Percentiles rank a stretch among this genome's conserved stretches.
Evolutionary conservation across 495 filamentous ascomycete genomes (phyloP).

Genomic region (Aspergillus wentii): DNA sequence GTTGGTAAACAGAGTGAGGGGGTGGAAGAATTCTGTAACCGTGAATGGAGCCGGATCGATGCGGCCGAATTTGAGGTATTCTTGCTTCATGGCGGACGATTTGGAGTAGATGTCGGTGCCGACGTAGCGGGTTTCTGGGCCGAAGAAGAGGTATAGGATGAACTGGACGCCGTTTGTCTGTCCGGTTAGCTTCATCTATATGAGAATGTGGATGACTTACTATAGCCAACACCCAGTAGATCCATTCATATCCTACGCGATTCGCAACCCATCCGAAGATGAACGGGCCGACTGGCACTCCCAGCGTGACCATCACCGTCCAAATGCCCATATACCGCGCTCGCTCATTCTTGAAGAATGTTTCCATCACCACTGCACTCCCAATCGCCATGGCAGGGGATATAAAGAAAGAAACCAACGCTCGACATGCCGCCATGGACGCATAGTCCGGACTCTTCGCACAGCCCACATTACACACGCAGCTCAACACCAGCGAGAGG

Average conservation of each 20-base stretch:
- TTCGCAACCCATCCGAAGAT: conserved; percentile 46
- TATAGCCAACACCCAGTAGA: conserved; percentile 42
- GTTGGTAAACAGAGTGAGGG: conserved; percentile 35
- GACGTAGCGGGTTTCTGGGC: conserved; percentile 54
- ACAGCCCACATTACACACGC: conserved; percentile 43
- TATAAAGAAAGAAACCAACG: conserved; percentile 50
- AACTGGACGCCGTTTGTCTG: conserved; percentile 50
- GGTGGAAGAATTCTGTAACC: conserved; percentile 41
- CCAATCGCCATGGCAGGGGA: conserved; percentile 50
- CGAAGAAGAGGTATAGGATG: conserved; percentile 49
- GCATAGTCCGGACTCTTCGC: conserved; percentile 37
- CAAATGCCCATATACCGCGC: conserved; percentile 51
- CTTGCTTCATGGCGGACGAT: conserved; percentile 30
- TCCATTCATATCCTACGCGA: conserved; percentile 36
- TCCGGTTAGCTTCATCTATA: conserved; percentile 1
- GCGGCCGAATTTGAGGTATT: conserved; percentile 40
- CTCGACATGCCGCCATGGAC: conserved; percentile 41
- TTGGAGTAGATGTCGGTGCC: conserved; percentile 16
- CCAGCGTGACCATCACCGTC: conserved; percentile 49
- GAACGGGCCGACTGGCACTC: conserved; percentile 45
- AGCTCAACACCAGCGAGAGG: conserved; percentile 39
- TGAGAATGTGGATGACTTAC: conserved; percentile 21
- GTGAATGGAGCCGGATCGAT: conserved; percentile 46
- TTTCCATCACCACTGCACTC: conserved; percentile 49
- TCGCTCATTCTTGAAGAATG: conserved; percentile 46